phyloP scores from a whole-genome alignment of 495 filamentous ascomycete genomes.

The Trichoderma erinaceum region DNA sequence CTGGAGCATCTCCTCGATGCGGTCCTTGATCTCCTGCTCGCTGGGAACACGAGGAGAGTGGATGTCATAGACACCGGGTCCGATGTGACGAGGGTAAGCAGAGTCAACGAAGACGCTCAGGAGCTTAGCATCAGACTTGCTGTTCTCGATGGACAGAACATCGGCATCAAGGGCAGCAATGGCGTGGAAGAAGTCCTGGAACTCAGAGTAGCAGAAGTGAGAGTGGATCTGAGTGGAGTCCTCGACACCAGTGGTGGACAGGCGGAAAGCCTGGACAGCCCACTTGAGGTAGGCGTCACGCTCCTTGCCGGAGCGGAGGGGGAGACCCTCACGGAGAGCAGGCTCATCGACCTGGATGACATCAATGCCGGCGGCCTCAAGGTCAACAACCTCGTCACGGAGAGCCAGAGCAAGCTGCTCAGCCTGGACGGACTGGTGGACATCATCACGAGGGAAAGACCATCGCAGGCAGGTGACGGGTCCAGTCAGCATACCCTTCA shows the following conservation, averaged over 20 bases:
- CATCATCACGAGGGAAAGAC: constrained; percentile 99
- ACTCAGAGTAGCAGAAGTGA: constrained; percentile 99
- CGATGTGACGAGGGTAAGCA: constrained; percentile 94
- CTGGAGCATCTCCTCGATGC: constrained; percentile 93
- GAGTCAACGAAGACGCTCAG: constrained; percentile 97
- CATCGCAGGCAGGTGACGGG: constrained; percentile 97
- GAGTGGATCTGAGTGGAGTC: constrained; percentile 98
- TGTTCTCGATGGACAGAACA: constrained; percentile 98
- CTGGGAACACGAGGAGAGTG: constrained; percentile 94
- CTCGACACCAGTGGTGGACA: constrained; percentile 81
- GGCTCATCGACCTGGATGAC: constrained; percentile 99
- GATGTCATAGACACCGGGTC: constrained; percentile 98
- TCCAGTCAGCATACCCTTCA: constrained; percentile 99
- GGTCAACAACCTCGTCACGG: constrained; percentile 95
- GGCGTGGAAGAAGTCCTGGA: constrained; percentile 99
- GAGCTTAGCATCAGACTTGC: constrained; percentile 98
- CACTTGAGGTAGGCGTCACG: constrained; percentile 91
- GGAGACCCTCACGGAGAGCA: constrained; percentile 97
- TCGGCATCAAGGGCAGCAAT: constrained; percentile 97
- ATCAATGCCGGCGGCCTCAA: constrained; percentile 89
- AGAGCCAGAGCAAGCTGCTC: constrained; percentile 97
- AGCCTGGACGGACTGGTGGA: constrained; percentile 97
- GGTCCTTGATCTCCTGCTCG: constrained; percentile 94
- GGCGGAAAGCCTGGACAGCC: constrained; percentile 95
- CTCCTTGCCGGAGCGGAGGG: constrained; percentile 84